Evolutionary conservation across 2,329 filamentous ascomycete species (phyloP).

Genomic region (Thielaviopsis euricoi): DNA sequence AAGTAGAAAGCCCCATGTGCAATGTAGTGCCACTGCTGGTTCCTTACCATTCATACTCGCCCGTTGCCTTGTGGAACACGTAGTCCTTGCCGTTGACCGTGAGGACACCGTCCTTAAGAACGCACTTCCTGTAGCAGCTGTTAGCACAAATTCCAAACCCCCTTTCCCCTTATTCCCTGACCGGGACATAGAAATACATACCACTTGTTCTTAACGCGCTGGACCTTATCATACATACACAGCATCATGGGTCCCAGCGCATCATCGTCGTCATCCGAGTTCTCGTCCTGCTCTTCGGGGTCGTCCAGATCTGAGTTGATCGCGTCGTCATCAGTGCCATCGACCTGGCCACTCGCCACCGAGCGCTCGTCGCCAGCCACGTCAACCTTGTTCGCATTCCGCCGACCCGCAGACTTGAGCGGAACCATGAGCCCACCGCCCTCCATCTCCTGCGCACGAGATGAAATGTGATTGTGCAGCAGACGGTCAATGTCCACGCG

Average conservation of each 20-base stretch:
- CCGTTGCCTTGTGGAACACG: conserved; percentile 92
- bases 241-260: conserved; percentile 82
- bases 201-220: conserved; percentile 98
- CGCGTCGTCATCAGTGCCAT: conserved; percentile 70
- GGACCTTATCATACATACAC: conserved; percentile 98
- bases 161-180: too few species aligned
- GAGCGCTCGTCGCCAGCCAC: conserved; percentile 14
- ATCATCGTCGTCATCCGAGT: conserved; percentile 78
- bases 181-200: conserved; percentile 21
- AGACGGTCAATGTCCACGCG: conserved; percentile 49
- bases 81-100: conserved; percentile 91
- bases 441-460: conserved; percentile 51
- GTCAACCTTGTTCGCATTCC: conserved; percentile 2
- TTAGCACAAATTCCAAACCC: conserved; percentile 12
- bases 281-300: conserved; percentile 67
- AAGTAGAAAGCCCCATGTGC: too few species aligned
- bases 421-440: conserved; percentile 63
- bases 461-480: conserved; percentile 51
- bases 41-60: conserved; percentile 89
- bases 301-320: conserved; percentile 98
- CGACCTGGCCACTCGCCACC: conserved; percentile 31
- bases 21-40: not conserved
- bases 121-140: conserved; percentile 62
- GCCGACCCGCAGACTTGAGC: conserved; percentile 35
- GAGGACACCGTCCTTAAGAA: conserved; percentile 87